These are phyloP conservation scores for Zea mays DNA, from an alignment of 176 grass and related monocot species.

Conservation along the genomic window Zm-B73-REFERENCE-NAM-5.0 NC_050104.1:112078001-112078500, in stretches of 20 bases:
- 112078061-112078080: conserved; percentile 46
- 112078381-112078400: conserved; percentile 18
- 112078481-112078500: conserved; percentile 37
- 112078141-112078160: conserved; percentile 50
- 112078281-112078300: not conserved
- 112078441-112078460: conserved; percentile 34
- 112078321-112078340: not conserved
- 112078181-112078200: conserved; percentile 22
- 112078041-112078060: conserved; percentile 45
- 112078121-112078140: conserved; percentile 22
- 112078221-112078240: not conserved
- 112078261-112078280: not conserved
- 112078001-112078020: conserved; percentile 35
- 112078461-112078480: conserved; percentile 48
- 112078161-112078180: conserved; percentile 14
- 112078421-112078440: conserved; percentile 1
- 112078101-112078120: conserved; percentile 36
- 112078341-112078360: conserved; percentile 2
- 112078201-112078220: conserved; percentile 28
- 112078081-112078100: conserved; percentile 45
- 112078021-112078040: conserved; percentile 32
- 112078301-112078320: conserved; percentile 16
- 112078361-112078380: conserved; percentile 20
- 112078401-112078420: conserved; percentile 39
- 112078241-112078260: not conserved